phyloP scores from a whole-genome alignment of 2,329 filamentous ascomycete genomes.

The Colletotrichum camelliae region DNA sequence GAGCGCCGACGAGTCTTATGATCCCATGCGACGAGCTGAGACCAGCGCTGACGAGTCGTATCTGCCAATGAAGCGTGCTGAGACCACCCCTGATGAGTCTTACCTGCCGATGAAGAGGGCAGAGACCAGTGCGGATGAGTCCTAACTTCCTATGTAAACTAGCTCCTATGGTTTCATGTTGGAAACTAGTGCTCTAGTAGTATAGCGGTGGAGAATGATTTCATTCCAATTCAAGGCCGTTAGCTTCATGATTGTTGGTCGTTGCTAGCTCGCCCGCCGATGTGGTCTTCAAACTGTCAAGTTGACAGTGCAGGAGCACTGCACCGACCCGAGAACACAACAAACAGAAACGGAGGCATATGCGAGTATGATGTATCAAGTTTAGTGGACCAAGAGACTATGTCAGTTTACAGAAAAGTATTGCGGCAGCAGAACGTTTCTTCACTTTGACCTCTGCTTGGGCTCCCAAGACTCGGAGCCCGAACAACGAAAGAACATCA shows the following conservation, averaged over 20 bases:
- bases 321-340: background rate
- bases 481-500: background rate
- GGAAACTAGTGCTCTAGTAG: background rate
- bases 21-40: background rate
- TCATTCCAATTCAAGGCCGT: background rate
- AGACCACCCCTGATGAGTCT: background rate
- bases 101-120: background rate
- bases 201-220: background rate
- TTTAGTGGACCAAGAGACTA: background rate
- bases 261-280: background rate
- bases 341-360: background rate
- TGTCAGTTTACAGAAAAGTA: background rate
- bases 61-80: background rate
- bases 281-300: background rate
- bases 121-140: background rate
- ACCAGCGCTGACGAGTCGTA: background rate
- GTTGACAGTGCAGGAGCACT: background rate
- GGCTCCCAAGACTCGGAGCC: background rate
- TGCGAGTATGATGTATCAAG: background rate
- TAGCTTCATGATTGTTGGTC: background rate
- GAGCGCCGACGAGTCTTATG: conserved; percentile 9
- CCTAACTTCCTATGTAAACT: background rate
- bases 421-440: background rate
- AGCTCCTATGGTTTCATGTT: background rate
- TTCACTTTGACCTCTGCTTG: background rate